Percentiles rank a stretch among this genome's conserved stretches.
phyloP scores from a whole-genome alignment of 1,139 yeast species.

The Yamadazyma dushanensis region DNA sequence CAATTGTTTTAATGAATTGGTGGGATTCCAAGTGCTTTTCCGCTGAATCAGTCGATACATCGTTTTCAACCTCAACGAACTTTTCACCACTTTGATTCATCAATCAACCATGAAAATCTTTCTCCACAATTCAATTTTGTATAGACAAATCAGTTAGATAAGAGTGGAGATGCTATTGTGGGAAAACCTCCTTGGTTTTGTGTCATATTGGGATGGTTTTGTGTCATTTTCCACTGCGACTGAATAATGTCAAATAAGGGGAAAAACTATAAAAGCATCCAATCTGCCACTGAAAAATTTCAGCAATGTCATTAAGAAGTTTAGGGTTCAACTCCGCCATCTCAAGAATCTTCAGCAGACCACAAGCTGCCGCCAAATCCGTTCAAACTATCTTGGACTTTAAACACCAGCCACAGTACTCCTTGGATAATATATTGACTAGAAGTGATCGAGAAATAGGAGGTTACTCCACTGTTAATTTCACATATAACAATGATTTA shows the following conservation, averaged over 20 bases:
- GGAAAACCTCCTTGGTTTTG: background rate
- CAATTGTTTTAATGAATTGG: too few relatives aligned
- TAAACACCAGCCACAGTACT: slow-evolving; percentile 40
- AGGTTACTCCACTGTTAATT: slow-evolving; percentile 69
- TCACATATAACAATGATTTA: slow-evolving; percentile 40
- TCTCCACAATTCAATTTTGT: slow-evolving; percentile 1
- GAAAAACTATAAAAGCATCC: background rate
- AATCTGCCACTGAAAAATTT: background rate
- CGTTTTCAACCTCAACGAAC: too few relatives aligned
- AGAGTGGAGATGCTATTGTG: slow-evolving; percentile 1
- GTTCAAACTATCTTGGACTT: slow-evolving; percentile 56
- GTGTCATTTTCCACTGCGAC: slow-evolving; percentile 1
- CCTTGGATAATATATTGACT: slow-evolving; percentile 50
- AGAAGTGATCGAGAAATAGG: slow-evolving; percentile 76
- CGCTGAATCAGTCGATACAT: too few relatives aligned
- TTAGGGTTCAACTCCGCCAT: slow-evolving; percentile 42
- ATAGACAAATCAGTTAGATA: background rate
- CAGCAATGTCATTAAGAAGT: slow-evolving; percentile 42
- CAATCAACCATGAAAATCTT: too few relatives aligned
- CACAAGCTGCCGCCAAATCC: slow-evolving; percentile 30
- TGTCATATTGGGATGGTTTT: background rate
- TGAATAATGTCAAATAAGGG: background rate
- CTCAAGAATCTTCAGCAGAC: slow-evolving; percentile 36
- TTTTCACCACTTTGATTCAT: background rate
- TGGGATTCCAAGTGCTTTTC: too few relatives aligned